Evolutionary conservation across 768 basidiomycete genomes (phyloP), one percentile per base, ranked within the genome.

Genomic region (Coprinopsis strossmayeri): DNA sequence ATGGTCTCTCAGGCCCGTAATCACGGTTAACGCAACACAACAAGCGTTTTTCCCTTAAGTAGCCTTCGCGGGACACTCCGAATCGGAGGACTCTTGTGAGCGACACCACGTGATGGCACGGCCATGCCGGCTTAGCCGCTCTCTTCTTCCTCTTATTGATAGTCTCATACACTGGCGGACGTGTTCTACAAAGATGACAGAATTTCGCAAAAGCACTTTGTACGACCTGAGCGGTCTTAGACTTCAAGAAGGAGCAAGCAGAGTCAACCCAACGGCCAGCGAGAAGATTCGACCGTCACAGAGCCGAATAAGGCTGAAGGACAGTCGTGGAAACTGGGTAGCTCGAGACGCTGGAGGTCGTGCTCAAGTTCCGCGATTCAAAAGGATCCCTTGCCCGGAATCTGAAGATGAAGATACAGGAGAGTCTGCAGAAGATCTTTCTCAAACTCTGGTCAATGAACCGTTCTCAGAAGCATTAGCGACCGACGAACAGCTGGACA

Each of bases 221-320:
- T 82, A 79, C 60, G 86, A 87, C 59, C 71, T 78, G 28, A 69
- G 84, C 0, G 71, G 74, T 35, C 76, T 87, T n/a, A 76, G 81
- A 27, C 60, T 88, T 2, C 83, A 79, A 50, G 74, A 77, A 18
- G 77, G 84, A 56, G 84, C 83, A 3, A 71, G 71, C 20, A 79
- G 84, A 34, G 79, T 85, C 3, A 66, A 72, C 37, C 76, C 70
- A 49, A 62, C 63, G n/a, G 59, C 69, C 2, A 26, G 40, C 11
- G 5, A 12, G 53, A 45, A 3, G 77, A 73, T 34, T 50, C 60
- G 1, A 57, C 60, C 21, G 55, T 4, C 64, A 69, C 48, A 67
- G 27, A 24, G 34, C 62, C 25, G 66, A 69, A 15, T 63, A 55
- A 26, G 59, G 60, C 37, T 72, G 2, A 66, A 69, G 45, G 76